These are phyloP conservation scores for Euphrasia confusa DNA, from an alignment of 257 asterid species.

Conservation along the genomic window DNA sequence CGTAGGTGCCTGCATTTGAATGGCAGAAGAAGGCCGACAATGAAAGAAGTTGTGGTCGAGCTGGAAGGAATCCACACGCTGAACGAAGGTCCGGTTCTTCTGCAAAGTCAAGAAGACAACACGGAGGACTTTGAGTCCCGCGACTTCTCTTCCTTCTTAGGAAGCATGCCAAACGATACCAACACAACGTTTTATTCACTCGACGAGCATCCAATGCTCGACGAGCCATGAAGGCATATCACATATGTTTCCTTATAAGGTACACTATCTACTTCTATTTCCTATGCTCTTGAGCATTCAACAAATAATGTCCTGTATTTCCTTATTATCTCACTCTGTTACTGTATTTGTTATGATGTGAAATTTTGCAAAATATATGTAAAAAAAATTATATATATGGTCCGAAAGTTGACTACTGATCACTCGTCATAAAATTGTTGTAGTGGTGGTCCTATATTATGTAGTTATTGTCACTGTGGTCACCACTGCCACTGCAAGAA, in stretches of 20 bases:
- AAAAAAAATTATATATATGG: background rate
- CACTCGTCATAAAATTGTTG: background rate
- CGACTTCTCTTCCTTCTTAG: conserved; percentile 14
- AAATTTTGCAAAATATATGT: too few species aligned
- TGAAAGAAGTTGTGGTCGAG: conserved; percentile 7
- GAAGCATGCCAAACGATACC: conserved; percentile 15
- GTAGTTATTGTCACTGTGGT: background rate
- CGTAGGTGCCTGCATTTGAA: conserved; percentile 1
- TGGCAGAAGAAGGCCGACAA: background rate
- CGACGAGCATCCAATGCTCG: conserved; percentile 3
- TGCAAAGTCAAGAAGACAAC: background rate
- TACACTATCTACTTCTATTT: too few species aligned
- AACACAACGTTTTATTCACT: background rate
- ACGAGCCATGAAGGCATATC: conserved; percentile 15
- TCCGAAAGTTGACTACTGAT: conserved; percentile 1
- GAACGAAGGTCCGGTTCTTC: conserved; percentile 5
- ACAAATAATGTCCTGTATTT: background rate
- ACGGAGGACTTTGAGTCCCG: conserved; percentile 3
- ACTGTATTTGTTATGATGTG: too few species aligned
- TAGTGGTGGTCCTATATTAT: conserved; percentile 5
- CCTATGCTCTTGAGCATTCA: too few species aligned
- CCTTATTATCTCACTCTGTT: background rate
- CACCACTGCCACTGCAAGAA: background rate
- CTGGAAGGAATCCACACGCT: conserved; percentile 14
- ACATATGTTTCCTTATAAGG: background rate